phyloP scores from a whole-genome alignment of 129 eudicot species.

The Centrapalus pauciflorus region DNA sequence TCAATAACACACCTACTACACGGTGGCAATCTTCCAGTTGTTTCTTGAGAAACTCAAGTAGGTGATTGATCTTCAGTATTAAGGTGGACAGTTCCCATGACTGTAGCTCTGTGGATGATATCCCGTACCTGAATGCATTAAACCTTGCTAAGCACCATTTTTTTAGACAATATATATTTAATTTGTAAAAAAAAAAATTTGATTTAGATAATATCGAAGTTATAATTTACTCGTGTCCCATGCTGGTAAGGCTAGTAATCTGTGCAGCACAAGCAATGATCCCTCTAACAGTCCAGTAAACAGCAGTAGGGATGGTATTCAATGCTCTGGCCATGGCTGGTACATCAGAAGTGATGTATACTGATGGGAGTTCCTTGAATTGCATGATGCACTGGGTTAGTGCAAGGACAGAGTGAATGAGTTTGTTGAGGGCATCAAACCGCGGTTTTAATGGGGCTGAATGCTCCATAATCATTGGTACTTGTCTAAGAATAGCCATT shows the following conservation, averaged over 20 bases:
- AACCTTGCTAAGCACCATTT: conserved; percentile 3
- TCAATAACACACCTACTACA: conserved; percentile 36
- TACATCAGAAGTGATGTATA: conserved; percentile 40
- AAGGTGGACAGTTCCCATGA: conserved; percentile 69
- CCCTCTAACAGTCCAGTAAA: conserved; percentile 71
- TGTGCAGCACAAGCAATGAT: conserved; percentile 62
- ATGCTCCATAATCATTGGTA: conserved; percentile 55
- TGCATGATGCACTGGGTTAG: conserved; percentile 53
- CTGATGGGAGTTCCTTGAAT: conserved; percentile 56
- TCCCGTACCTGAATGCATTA: conserved; percentile 39
- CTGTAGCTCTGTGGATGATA: conserved; percentile 45
- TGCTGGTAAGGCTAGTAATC: conserved; percentile 57
- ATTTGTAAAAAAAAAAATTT: too few species aligned
- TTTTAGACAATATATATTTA: neutral
- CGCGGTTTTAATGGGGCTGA: conserved; percentile 40
- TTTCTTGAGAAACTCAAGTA: conserved; percentile 44
- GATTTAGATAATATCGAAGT: neutral
- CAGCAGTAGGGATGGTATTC: conserved; percentile 62
- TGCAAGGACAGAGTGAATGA: conserved; percentile 42
- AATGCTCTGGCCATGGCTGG: conserved; percentile 53
- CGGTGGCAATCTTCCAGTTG: conserved; percentile 35
- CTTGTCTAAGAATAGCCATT: conserved; percentile 68
- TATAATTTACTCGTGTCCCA: conserved; percentile 65
- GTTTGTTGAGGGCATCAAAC: conserved; percentile 60
- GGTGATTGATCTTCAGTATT: conserved; percentile 61